Evolutionary conservation across 345 rosid genomes (phyloP), one percentile per base, ranked within the genome.

Genomic region (Salix suchowensis): DNA sequence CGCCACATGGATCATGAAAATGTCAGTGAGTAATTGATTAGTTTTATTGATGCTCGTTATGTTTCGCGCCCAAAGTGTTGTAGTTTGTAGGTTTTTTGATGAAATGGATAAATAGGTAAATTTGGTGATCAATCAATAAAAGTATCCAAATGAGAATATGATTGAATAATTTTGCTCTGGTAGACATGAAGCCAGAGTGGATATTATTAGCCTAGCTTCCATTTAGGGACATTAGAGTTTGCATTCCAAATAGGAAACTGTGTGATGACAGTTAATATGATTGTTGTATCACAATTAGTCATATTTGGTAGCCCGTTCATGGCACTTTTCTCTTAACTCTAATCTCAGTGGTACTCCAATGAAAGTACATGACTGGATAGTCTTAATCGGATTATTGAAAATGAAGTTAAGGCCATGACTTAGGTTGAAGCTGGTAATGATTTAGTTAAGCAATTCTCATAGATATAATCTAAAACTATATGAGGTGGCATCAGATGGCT

Each of bases 1-100:
- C 92, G 98, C 36, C 98, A 93, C 83, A 89, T 95, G 88, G 90
- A 91, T 77, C 98, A 95, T 88, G 98, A 93, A 86, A 93, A 91
- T 76, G 98, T 93, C 81, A 82, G 94, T 95, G 86, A 86, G 89
- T 85, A 69, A 60, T 81, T 70, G 10, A 18, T 69, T 76, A 21
- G 34, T 61, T 28, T 42, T 26, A 70, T 37, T 61, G 58, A 18
- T 58, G 26, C 55, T 15, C 16, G 36, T 55, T 36, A 73, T 52
- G 2, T 52, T 16, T 1, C 23, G n/a, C 2, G 15, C 24, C 62
- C n/a, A 58, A 58, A n/a, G 62, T n/a, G 62, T 55, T 8, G 61
- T 54, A 46, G 34, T n/a, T 30, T 73, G 40, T 5, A n/a, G 6
- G 32, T 7, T 18, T 77, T 70, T 62, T 12, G n/a, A 60, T 70